phyloP scores from a whole-genome alignment of 2,329 filamentous ascomycete genomes.

The Exophiala dermatitidis region DNA sequence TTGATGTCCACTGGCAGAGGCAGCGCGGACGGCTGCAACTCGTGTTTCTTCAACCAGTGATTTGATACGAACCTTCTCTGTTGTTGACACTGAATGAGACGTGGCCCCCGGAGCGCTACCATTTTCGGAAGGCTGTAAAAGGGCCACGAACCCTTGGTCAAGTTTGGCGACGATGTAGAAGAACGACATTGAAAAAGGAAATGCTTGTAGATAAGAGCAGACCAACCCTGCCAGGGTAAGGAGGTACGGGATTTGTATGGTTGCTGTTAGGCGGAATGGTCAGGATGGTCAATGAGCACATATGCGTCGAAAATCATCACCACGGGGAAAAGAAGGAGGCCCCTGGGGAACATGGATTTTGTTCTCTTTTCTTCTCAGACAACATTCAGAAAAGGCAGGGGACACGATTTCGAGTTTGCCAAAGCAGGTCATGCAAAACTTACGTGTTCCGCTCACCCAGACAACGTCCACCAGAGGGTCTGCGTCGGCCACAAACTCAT shows the following conservation, averaged over 20 bases:
- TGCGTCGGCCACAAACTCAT: constrained; percentile 65
- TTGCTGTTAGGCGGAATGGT: constrained; percentile 45
- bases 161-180: constrained; percentile 69
- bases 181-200: constrained; percentile 61
- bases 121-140: constrained; percentile 45
- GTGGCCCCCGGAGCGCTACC: constrained; percentile 61
- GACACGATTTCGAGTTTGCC: not conserved
- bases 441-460: constrained; percentile 83
- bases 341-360: too few relatives aligned
- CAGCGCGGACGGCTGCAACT: constrained; percentile 21
- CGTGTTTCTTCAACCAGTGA: constrained; percentile 25
- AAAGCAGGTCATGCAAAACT: constrained; percentile 32
- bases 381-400: not conserved
- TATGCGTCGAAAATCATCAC: too few relatives aligned
- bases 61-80: constrained; percentile 75
- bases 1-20: constrained; percentile 13
- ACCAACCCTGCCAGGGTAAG: constrained; percentile 69
- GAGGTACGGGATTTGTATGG: constrained; percentile 75
- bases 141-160: constrained; percentile 72
- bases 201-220: constrained; percentile 63
- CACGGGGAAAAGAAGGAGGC: too few relatives aligned
- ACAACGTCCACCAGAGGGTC: constrained; percentile 69
- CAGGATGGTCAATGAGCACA: not conserved
- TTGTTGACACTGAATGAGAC: constrained; percentile 56
- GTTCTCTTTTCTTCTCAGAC: too few relatives aligned